Evolutionary conservation across 1,284 basidiomycete genomes (phyloP).

Genomic region (Cutaneotrichosporon sp.): DNA sequence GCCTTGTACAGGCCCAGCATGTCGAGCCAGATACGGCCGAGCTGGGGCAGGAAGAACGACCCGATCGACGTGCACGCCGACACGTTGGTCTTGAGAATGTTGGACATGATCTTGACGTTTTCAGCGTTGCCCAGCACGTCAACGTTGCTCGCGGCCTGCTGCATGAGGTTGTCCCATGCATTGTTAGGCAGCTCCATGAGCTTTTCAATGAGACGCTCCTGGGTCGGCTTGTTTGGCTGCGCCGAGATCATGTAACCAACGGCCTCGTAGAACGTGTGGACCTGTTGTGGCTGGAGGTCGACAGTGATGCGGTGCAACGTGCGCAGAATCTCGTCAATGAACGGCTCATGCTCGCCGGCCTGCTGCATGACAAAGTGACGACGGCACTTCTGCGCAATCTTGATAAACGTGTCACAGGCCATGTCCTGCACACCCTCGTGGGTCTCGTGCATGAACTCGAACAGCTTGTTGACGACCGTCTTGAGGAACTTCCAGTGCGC

Average conservation of each 20-base stretch:
- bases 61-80: constrained; percentile 97
- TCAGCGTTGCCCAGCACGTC: constrained; percentile 87
- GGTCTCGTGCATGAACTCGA: constrained; percentile 99
- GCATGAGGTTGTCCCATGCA: constrained; percentile 97
- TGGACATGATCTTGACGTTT: constrained; percentile 95
- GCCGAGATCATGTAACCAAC: constrained; percentile 99
- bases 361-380: constrained; percentile 99
- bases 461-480: constrained; percentile 99
- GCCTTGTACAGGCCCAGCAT: constrained; percentile 98
- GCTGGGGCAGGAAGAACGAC: constrained; percentile 92
- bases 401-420: constrained; percentile 99
- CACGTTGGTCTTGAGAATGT: constrained; percentile 98
- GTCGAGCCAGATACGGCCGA: constrained; percentile 93
- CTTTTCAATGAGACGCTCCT: constrained; percentile 90
- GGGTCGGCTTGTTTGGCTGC: constrained; percentile 94
- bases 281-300: constrained; percentile 90
- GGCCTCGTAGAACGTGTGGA: constrained; percentile 96
- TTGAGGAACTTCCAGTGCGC: constrained; percentile 99
- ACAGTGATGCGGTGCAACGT: constrained; percentile 89
- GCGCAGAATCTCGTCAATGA: constrained; percentile 95
- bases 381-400: constrained; percentile 98
- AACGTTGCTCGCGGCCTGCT: constrained; percentile 86
- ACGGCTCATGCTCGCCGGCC: constrained; percentile 93
- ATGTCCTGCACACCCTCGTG: constrained; percentile 99
- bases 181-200: constrained; percentile 97